phyloP scores from a whole-genome alignment of 2,329 filamentous ascomycete genomes.

The Fusarium proliferatum region DNA sequence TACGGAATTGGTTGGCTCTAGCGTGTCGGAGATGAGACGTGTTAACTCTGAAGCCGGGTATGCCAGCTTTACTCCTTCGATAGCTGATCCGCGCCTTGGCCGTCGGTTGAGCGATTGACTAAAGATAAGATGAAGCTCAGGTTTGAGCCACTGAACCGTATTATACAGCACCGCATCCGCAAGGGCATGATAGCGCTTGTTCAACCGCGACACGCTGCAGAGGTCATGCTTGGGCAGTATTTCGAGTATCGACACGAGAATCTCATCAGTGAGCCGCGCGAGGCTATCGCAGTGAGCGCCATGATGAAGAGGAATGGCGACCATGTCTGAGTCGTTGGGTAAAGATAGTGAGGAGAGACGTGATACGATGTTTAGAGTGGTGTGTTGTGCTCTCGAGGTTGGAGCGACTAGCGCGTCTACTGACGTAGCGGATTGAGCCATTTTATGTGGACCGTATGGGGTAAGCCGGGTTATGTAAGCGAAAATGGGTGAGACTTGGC shows the following conservation, averaged over 20 bases:
- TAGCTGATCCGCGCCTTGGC: slow-evolving; percentile 59
- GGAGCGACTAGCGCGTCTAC: slow-evolving; percentile 10
- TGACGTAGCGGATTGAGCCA: slow-evolving; percentile 19
- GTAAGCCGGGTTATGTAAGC: slow-evolving; percentile 28
- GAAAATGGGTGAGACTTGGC: neutral
- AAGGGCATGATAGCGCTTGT: slow-evolving; percentile 55
- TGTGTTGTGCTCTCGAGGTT: slow-evolving; percentile 12
- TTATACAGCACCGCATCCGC: slow-evolving; percentile 61
- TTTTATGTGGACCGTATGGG: slow-evolving; percentile 27
- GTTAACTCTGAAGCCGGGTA: slow-evolving; percentile 58
- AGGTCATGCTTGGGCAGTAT: slow-evolving; percentile 54
- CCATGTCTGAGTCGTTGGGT: neutral
- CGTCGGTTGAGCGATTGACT: slow-evolving; percentile 59
- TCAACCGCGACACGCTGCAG: slow-evolving; percentile 57
- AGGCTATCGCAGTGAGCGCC: slow-evolving; percentile 30
- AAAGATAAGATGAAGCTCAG: slow-evolving; percentile 61
- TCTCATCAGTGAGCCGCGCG: slow-evolving; percentile 51
- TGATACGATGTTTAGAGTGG: slow-evolving; percentile 2
- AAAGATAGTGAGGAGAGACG: neutral
- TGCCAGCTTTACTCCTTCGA: slow-evolving; percentile 57
- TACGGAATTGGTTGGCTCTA: slow-evolving; percentile 55
- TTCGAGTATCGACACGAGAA: slow-evolving; percentile 56
- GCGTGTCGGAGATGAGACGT: slow-evolving; percentile 53
- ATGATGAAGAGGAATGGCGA: slow-evolving; percentile 15
- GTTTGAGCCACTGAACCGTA: slow-evolving; percentile 58